These are phyloP conservation scores for Fistulifera solaris DNA, from an alignment of 108 stramenopile species.

Conservation along the genomic window DNA sequence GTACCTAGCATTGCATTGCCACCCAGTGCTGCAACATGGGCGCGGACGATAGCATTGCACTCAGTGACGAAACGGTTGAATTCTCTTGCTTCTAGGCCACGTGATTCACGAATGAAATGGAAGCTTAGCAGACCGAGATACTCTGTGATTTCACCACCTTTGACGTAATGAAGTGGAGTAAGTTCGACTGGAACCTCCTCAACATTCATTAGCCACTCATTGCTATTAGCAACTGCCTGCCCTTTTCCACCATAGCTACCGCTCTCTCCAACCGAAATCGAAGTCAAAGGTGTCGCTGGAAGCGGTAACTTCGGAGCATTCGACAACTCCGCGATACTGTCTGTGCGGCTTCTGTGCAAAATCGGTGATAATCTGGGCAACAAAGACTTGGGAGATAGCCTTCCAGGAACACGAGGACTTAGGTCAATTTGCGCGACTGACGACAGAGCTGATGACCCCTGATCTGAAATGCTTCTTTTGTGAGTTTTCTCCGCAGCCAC, in stretches of 20 bases:
- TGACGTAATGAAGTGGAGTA: constrained; percentile 62
- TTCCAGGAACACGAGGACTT: not conserved
- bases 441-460: no score
- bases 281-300: not conserved
- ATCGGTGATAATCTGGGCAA: not conserved
- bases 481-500: not conserved
- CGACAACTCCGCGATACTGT: not conserved
- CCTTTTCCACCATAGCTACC: no score
- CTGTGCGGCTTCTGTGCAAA: not conserved
- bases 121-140: constrained; percentile 77
- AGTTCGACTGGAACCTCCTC: constrained; percentile 69
- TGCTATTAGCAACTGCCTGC: not conserved
- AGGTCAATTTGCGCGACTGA: not conserved
- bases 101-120: constrained; percentile 87
- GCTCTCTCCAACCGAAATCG: not conserved
- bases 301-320: not conserved
- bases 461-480: no score
- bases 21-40: constrained; percentile 79
- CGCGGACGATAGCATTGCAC: constrained; percentile 84
- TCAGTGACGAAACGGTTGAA: constrained; percentile 85
- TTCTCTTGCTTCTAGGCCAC: constrained; percentile 72
- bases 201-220: constrained; percentile 27
- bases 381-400: not conserved
- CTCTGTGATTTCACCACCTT: constrained; percentile 56
- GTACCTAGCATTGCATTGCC: constrained; percentile 86